These are phyloP conservation scores for Apiospora marii DNA, from an alignment of 2,329 filamentous ascomycete genomes.

Conservation along the genomic window DNA sequence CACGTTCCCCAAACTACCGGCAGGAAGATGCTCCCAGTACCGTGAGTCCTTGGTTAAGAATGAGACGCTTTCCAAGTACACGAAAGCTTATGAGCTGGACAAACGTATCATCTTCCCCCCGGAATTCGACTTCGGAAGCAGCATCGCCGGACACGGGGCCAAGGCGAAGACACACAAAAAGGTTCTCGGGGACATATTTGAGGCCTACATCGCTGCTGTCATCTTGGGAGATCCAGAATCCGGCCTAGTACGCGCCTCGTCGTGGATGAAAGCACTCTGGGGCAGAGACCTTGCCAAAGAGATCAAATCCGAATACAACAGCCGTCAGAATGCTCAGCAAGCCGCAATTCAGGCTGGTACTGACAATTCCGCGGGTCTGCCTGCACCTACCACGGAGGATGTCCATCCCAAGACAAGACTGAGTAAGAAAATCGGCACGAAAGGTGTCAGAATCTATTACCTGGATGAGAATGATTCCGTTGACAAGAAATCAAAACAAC, in stretches of 20 bases:
- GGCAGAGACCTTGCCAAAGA: slow-evolving; percentile 66
- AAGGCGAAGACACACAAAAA: slow-evolving; percentile 69
- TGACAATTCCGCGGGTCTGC: not conserved
- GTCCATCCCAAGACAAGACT: slow-evolving; percentile 60
- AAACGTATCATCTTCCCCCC: slow-evolving; percentile 65
- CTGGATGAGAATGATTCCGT: slow-evolving; percentile 61
- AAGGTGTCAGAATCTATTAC: slow-evolving; percentile 68
- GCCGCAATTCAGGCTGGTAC: slow-evolving; percentile 32
- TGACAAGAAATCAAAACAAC: slow-evolving; percentile 60
- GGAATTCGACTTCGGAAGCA: slow-evolving; percentile 49
- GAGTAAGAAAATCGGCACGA: slow-evolving; percentile 59
- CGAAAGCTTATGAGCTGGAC: slow-evolving; percentile 74
- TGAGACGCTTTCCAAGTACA: slow-evolving; percentile 74
- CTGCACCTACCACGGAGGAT: slow-evolving; percentile 25
- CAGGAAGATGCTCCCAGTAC: slow-evolving; percentile 77
- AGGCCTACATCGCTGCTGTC: slow-evolving; percentile 85
- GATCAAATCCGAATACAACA: slow-evolving; percentile 50
- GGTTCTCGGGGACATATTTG: slow-evolving; percentile 85
- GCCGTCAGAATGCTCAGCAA: slow-evolving; percentile 27
- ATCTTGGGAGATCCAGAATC: slow-evolving; percentile 70
- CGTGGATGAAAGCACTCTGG: slow-evolving; percentile 83
- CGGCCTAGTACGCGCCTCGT: slow-evolving; percentile 67
- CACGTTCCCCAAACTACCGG: slow-evolving; percentile 69
- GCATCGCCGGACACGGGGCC: slow-evolving; percentile 46
- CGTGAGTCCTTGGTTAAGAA: slow-evolving; percentile 86